Percentiles rank a stretch among this genome's conserved stretches.
Conservation (phyloP, 495 filamentous ascomycete species). For the Pyrenula massariospora region DNA sequence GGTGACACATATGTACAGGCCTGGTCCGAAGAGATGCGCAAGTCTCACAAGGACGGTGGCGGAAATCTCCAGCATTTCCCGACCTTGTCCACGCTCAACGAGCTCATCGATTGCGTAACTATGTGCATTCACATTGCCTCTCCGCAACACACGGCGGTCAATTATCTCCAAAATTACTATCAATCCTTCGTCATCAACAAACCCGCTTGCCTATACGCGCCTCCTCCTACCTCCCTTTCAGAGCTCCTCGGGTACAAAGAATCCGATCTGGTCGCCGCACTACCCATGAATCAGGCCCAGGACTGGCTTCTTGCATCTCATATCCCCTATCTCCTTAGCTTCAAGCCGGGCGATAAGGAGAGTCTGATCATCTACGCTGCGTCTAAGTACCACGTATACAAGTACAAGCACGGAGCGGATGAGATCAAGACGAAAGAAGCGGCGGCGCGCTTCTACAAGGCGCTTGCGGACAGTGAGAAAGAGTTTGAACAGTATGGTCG, state of each 20-base stretch:
- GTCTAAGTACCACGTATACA: conserved; percentile 11
- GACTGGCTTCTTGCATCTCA: conserved; percentile 30
- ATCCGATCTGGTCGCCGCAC: conserved; percentile 20
- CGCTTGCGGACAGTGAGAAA: neutral
- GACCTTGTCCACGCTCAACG: conserved; percentile 10
- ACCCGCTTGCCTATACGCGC: conserved; percentile 23
- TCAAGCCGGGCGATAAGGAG: conserved; percentile 23
- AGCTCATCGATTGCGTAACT: conserved; percentile 20
- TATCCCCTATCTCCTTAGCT: conserved; percentile 31
- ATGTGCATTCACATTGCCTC: conserved; percentile 42
- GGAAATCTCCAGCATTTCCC: conserved; percentile 23
- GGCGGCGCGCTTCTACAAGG: neutral
- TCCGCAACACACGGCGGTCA: conserved; percentile 35
- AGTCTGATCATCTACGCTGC: conserved; percentile 23
- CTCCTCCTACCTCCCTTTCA: conserved; percentile 16
- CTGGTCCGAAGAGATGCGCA: conserved; percentile 26
- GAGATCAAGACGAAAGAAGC: conserved; percentile 8
- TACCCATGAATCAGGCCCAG: conserved; percentile 25
- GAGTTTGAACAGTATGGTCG: neutral
- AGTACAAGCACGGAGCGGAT: conserved; percentile 10
- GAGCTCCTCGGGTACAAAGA: conserved; percentile 17
- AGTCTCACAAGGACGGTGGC: neutral
- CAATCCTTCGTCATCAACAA: conserved; percentile 32
- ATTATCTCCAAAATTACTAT: conserved; percentile 40
- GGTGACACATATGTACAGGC: conserved; percentile 17